Evolutionary conservation across 2,329 filamentous ascomycete species (phyloP).

Genomic region (Esteya vermicola): DNA sequence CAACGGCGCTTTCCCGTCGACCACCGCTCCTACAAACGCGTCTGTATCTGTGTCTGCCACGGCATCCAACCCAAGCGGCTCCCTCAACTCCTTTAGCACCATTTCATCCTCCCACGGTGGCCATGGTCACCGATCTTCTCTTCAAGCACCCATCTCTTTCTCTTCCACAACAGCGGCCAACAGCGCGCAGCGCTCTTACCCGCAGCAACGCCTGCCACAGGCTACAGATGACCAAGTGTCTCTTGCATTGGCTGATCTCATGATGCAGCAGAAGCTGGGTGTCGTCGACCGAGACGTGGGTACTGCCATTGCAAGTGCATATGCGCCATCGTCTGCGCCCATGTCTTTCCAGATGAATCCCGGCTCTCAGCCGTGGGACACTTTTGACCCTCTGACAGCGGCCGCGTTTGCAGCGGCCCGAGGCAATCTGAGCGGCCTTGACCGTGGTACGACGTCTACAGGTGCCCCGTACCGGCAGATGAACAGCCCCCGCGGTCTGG

Average conservation of each 20-base stretch:
- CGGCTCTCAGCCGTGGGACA: conserved; percentile 29
- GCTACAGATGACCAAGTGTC: conserved; percentile 2
- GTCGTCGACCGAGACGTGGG: background rate
- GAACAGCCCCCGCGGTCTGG: conserved; percentile 14
- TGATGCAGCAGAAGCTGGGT: conserved; percentile 2
- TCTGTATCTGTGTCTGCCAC: conserved; percentile 1
- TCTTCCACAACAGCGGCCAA: conserved; percentile 2
- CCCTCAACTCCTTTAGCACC: conserved; percentile 2
- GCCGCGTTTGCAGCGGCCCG: conserved; percentile 7
- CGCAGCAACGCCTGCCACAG: conserved; percentile 4
- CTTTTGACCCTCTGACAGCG: background rate
- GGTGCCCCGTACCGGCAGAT: conserved; percentile 17
- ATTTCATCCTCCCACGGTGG: conserved; percentile 25
- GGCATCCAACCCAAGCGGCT: background rate
- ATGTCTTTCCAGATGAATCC: conserved; percentile 30
- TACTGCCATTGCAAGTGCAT: background rate
- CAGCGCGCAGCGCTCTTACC: conserved; percentile 1
- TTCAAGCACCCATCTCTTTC: conserved; percentile 15
- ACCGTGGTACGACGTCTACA: conserved; percentile 22
- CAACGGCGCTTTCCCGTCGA: conserved; percentile 1
- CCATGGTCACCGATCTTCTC: conserved; percentile 30
- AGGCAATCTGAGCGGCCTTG: conserved; percentile 17
- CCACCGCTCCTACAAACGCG: conserved; percentile 1
- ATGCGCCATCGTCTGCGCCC: background rate
- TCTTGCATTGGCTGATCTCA: background rate